These are phyloP conservation scores for Pyrenula aspistea DNA, from an alignment of 495 filamentous ascomycete genomes.

Conservation along the genomic window DNA sequence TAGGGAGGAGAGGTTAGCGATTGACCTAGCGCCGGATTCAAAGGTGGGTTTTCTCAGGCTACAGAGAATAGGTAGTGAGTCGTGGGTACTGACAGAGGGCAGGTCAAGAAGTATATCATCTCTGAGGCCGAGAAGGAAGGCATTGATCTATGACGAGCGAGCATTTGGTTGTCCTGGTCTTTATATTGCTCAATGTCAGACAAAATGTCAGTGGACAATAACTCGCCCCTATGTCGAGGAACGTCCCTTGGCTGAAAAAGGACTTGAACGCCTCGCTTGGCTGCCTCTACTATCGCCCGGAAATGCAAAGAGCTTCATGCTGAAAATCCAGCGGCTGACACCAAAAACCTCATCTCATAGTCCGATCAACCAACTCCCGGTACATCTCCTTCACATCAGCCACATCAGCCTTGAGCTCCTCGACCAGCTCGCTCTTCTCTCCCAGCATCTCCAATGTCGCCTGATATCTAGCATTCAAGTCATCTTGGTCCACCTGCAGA, in stretches of 20 bases:
- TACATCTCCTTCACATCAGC: conserved; percentile 91
- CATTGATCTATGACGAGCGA: conserved; percentile 36
- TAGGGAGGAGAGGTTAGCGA: conserved; percentile 53
- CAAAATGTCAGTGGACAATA: too few species aligned
- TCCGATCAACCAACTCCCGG: conserved; percentile 78
- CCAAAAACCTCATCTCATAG: conserved; percentile 43
- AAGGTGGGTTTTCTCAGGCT: conserved; percentile 40
- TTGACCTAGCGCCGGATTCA: conserved; percentile 75
- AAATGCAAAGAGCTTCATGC: too few species aligned
- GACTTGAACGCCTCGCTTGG: too few species aligned
- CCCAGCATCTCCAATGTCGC: conserved; percentile 90
- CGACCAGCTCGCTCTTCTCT: conserved; percentile 90
- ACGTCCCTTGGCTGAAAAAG: too few species aligned
- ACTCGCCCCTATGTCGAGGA: too few species aligned
- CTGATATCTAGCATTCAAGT: conserved; percentile 62
- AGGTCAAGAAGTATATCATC: conserved; percentile 69
- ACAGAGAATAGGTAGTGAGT: conserved; percentile 2
- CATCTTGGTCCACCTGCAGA: conserved; percentile 46
- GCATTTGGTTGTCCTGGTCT: too few species aligned
- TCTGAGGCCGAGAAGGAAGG: conserved; percentile 76
- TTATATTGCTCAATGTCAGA: too few species aligned
- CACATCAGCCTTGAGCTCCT: conserved; percentile 82
- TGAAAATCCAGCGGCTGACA: too few species aligned
- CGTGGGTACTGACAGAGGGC: not conserved
- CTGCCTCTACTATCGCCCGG: too few species aligned